Evolutionary conservation across 2,329 filamentous ascomycete species (phyloP).

Genomic region (Penicillium sp.): DNA sequence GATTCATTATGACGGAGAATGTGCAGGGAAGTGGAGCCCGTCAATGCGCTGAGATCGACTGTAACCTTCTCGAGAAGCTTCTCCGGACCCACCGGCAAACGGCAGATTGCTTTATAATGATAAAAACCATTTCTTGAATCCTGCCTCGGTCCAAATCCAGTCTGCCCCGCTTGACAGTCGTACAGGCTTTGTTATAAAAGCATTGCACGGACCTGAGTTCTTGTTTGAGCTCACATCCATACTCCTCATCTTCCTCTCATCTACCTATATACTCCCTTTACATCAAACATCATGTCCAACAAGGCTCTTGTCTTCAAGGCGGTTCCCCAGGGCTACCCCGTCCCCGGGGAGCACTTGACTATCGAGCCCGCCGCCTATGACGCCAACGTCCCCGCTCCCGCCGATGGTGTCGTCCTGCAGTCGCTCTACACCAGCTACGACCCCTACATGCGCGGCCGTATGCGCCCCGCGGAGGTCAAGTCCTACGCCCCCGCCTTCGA

Average conservation of each 20-base stretch:
- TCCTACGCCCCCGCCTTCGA: conserved; percentile 67
- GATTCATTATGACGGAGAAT: neutral
- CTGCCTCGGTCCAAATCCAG: conserved; percentile 17
- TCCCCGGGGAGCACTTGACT: conserved; percentile 67
- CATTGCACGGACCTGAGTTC: neutral
- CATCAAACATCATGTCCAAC: conserved; percentile 51
- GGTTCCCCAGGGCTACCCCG: conserved; percentile 64
- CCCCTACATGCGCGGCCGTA: conserved; percentile 78
- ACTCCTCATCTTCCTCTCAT: neutral
- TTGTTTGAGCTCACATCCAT: neutral
- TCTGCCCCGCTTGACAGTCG: conserved; percentile 21
- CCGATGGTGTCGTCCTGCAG: conserved; percentile 67
- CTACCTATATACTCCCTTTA: neutral
- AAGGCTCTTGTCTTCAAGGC: conserved; percentile 73
- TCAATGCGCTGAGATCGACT: conserved; percentile 7
- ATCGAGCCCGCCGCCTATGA: conserved; percentile 69
- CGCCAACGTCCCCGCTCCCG: conserved; percentile 52
- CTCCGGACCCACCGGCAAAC: conserved; percentile 16
- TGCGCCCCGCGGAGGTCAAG: conserved; percentile 64
- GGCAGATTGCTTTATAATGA: conserved; percentile 20
- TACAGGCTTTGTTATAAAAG: conserved; percentile 12
- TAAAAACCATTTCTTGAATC: neutral
- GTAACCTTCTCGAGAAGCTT: conserved; percentile 28
- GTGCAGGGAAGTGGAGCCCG: conserved; percentile 15
- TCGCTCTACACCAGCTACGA: conserved; percentile 75